Evolutionary conservation across 2,329 filamentous ascomycete species (phyloP), one percentile per base, ranked within the genome.

Genomic region (Xylaria digitata): DNA sequence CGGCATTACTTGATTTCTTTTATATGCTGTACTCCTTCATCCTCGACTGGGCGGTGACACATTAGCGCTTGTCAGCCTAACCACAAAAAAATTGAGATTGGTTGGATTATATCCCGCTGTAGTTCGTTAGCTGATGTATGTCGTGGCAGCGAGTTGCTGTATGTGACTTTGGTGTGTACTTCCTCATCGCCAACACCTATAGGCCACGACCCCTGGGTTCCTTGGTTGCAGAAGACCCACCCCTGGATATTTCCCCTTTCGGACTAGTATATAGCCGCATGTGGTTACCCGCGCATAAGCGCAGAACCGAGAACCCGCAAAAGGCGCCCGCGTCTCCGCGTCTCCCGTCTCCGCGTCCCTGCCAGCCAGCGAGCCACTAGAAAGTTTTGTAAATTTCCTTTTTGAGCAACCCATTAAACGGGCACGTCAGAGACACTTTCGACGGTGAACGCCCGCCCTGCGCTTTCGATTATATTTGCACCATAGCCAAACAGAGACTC

Each of bases 311-410:
- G 52, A 66, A 60, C 42, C 49, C 61, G 53, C 49, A 42, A 11
- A 37, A 48, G 56, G 56, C 13, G 55, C 43, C 66, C 66, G 62
- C 66, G 53, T 65, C 66, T 65, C 66, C 57, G 58, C 63, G 63
- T 43, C 46, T 54, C 2, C 52, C 60, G 60, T 54, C 55, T 49
- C 57, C 57, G 45, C 45, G 55, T 37, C 32, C 52, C 53, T 49
- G 53, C 46, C 30, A 37, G 34, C 57, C 46, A 49, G 63, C 59
- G 58, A 66, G 55, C 66, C 67, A 69, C 67, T 69, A 63, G 60
- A 61, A 64, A 61, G 30, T n/a, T 50, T 61, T 26, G 50, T 63
- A 64, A 57, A 52, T 68, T 70, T 70, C 67, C 67, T 21, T 60
- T 70, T 70, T 63, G 54, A 70, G 67, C 65, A 65, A 70, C 58